phyloP scores from a whole-genome alignment of 2,329 filamentous ascomycete species.

The Pseudogymnoascus sp. region DNA sequence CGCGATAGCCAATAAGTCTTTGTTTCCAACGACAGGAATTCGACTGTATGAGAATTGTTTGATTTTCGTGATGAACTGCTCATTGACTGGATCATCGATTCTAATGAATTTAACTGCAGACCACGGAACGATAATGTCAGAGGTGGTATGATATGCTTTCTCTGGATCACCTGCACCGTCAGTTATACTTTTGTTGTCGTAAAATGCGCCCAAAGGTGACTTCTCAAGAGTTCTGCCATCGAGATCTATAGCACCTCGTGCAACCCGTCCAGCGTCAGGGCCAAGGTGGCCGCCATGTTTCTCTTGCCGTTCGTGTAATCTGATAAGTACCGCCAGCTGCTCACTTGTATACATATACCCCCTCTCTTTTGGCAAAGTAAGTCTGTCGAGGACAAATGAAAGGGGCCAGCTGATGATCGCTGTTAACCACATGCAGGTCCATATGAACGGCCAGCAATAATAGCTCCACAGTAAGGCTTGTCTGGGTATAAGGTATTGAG shows the following conservation, averaged over 20 bases:
- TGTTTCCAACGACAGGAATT: constrained; percentile 23
- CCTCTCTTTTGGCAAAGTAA: constrained; percentile 8
- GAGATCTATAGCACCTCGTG: constrained; percentile 23
- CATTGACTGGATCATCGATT: constrained; percentile 21
- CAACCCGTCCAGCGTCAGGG: constrained; percentile 19
- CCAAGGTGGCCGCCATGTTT: constrained; percentile 20
- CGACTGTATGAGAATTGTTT: constrained; percentile 24
- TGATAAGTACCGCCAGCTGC: constrained; percentile 20
- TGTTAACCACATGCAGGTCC: constrained; percentile 23
- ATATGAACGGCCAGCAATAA: constrained; percentile 23
- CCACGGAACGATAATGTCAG: constrained; percentile 21
- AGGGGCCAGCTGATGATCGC: constrained; percentile 21
- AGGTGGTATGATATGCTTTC: not conserved
- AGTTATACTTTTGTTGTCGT: not conserved
- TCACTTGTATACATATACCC: constrained; percentile 18
- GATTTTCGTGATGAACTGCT: constrained; percentile 22
- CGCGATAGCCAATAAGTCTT: not conserved
- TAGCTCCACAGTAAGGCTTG: constrained; percentile 22
- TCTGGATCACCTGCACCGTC: constrained; percentile 5
- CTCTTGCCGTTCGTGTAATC: constrained; percentile 20
- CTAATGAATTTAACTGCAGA: constrained; percentile 19
- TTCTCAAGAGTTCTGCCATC: constrained; percentile 17
- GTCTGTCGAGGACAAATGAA: constrained; percentile 19
- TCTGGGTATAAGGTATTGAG: constrained; percentile 23
- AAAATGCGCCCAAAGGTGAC: not conserved